These are phyloP conservation scores for Debaryomycetaceae sp. DNA, from an alignment of 1,139 yeast genomes.

Conservation along the genomic window DNA sequence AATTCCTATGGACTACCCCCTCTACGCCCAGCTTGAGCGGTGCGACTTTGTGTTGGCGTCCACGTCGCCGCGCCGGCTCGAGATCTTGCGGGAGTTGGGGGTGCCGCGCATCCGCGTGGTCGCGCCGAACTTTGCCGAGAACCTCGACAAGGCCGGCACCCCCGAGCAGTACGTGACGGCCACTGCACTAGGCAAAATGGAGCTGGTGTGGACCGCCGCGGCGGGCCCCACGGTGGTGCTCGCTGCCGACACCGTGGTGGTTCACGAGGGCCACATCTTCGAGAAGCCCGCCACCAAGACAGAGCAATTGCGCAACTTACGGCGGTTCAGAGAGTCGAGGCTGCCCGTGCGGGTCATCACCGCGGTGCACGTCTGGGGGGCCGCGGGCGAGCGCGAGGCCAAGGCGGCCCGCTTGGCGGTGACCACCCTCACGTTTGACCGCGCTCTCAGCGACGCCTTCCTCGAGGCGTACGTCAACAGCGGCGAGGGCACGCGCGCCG, in stretches of 20 bases:
- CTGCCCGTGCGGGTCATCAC: conserved; percentile 58
- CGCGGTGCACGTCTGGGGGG: conserved; percentile 53
- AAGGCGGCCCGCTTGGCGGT: conserved; percentile 13
- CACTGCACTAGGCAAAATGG: conserved; percentile 62
- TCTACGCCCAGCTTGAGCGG: conserved; percentile 21
- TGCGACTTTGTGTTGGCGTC: conserved; percentile 66
- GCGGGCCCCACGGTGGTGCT: conserved; percentile 31
- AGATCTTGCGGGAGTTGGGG: conserved; percentile 62
- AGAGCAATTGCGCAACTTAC: conserved; percentile 41
- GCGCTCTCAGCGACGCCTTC: conserved; percentile 45
- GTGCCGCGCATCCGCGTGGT: conserved; percentile 43
- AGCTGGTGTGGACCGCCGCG: conserved; percentile 39
- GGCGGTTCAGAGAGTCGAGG: conserved; percentile 39
- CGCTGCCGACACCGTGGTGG: conserved; percentile 88
- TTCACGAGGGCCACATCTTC: conserved; percentile 52
- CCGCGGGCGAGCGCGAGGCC: conserved; percentile 10
- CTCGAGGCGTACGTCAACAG: conserved; percentile 58
- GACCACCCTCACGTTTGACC: conserved; percentile 27
- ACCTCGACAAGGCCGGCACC: conserved; percentile 52
- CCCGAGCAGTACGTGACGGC: conserved; percentile 61
- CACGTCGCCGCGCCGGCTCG: conserved; percentile 74
- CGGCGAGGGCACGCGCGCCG: conserved; percentile 76
- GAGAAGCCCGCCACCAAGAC: conserved; percentile 69
- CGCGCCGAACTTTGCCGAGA: conserved; percentile 68
- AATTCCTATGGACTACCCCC: conserved; percentile 26